These are phyloP conservation scores for Cucurbita argyrosperma DNA, from an alignment of 306 rosid species.

Conservation along the genomic window DNA sequence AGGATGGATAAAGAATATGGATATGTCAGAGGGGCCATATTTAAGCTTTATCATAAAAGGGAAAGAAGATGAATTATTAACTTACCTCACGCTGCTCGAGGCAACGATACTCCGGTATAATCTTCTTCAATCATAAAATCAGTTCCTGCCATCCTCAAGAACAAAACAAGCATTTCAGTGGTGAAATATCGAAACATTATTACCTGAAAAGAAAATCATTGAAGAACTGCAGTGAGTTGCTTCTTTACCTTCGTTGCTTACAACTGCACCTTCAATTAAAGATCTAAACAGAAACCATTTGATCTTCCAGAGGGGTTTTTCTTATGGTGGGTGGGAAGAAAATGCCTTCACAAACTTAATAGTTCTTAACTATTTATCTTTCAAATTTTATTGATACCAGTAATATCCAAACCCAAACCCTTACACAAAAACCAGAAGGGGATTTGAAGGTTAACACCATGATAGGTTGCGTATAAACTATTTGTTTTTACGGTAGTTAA, in stretches of 20 bases:
- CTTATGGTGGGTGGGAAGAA: neutral
- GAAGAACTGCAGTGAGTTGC: neutral
- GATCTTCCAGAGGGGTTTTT: neutral
- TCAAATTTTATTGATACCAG: constrained; percentile 27
- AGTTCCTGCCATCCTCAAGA: constrained; percentile 9
- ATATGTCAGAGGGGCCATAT: constrained; percentile 5
- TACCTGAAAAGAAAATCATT: neutral
- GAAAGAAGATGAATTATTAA: constrained; percentile 1
- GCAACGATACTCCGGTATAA: neutral
- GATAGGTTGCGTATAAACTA: neutral
- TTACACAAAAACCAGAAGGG: constrained; percentile 41
- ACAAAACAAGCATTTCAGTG: neutral
- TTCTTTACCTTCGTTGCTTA: neutral
- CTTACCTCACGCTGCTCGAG: constrained; percentile 5
- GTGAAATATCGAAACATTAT: neutral
- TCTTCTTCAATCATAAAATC: constrained; percentile 11
- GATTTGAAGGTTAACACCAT: constrained; percentile 25
- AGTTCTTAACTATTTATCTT: neutral
- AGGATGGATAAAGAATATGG: constrained; percentile 5
- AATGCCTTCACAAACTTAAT: neutral
- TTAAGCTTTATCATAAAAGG: neutral
- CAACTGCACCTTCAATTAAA: neutral
- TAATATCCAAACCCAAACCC: constrained; percentile 35
- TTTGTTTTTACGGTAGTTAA: constrained; percentile 10
- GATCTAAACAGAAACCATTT: neutral